phyloP scores from a whole-genome alignment of 805 yeast species.

The Scheffersomyces lignosus region DNA sequence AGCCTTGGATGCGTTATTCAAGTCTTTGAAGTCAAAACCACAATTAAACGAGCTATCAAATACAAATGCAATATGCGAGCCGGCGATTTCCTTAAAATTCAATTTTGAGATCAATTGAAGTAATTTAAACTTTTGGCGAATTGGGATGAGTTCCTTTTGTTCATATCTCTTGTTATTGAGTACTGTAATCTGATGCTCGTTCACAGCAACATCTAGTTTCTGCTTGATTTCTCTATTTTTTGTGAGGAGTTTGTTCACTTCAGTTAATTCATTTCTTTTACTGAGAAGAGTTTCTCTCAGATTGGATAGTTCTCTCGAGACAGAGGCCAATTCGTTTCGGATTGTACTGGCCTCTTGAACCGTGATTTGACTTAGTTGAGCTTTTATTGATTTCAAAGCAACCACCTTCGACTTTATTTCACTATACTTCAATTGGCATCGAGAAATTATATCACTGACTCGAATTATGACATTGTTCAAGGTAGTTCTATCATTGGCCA shows the following conservation, averaged over 20 bases:
- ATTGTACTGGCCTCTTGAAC: conserved; percentile 8
- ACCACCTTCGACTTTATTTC: conserved; percentile 15
- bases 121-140: conserved; percentile 21
- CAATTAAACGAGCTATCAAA: conserved; percentile 8
- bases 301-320: conserved; percentile 1
- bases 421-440: conserved; percentile 8
- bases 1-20: neutral
- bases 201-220: conserved; percentile 10
- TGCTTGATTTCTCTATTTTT: conserved; percentile 9
- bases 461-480: conserved; percentile 12
- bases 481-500: conserved; percentile 18
- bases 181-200: conserved; percentile 8
- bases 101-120: conserved; percentile 28
- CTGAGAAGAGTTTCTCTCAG: conserved; percentile 8
- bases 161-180: conserved; percentile 17
- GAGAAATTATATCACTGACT: conserved; percentile 11
- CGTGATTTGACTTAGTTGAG: conserved; percentile 5
- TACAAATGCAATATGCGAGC: conserved; percentile 4
- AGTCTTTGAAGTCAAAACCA: conserved; percentile 5
- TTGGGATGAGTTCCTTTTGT: conserved; percentile 17
- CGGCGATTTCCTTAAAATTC: conserved; percentile 13
- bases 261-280: conserved; percentile 8
- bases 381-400: conserved; percentile 14
- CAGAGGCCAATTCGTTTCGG: conserved; percentile 8
- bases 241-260: conserved; percentile 9